Evolutionary conservation across 2,329 filamentous ascomycete species (phyloP).

Genomic region (Meredithiella fracta): DNA sequence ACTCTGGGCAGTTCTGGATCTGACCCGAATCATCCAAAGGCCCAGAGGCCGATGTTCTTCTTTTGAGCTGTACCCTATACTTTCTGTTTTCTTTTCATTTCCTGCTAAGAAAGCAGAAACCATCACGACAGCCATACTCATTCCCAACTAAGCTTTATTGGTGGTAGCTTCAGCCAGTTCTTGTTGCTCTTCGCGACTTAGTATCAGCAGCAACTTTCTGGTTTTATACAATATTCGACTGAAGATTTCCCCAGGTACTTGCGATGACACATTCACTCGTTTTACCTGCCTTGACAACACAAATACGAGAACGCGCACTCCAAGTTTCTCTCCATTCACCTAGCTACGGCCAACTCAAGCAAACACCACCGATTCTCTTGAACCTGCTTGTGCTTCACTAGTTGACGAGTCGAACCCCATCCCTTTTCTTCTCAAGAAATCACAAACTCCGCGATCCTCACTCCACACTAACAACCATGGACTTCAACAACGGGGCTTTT

Average conservation of each 20-base stretch:
- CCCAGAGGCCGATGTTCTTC: too few relatives aligned
- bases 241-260: not conserved
- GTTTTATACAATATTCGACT: not conserved
- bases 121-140: not conserved
- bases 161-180: not conserved
- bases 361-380: not conserved
- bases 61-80: too few relatives aligned
- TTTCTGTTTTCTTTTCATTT: not conserved
- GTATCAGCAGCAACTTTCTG: not conserved
- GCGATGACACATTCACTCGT: not conserved
- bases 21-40: too few relatives aligned
- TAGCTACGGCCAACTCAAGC: not conserved
- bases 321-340: not conserved
- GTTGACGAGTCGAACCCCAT: not conserved
- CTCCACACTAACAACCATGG: not conserved
- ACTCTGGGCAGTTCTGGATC: too few relatives aligned
- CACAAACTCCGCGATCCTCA: not conserved
- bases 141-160: not conserved
- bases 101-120: not conserved
- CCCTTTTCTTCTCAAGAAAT: not conserved
- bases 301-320: not conserved
- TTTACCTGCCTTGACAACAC: not conserved
- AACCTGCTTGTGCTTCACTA: not conserved
- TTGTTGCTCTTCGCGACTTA: not conserved
- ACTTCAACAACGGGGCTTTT: constrained; percentile 10